Evolutionary conservation across 2,329 filamentous ascomycete species (phyloP), one percentile per base, ranked within the genome.

Genomic region (Colletotrichum sp.): DNA sequence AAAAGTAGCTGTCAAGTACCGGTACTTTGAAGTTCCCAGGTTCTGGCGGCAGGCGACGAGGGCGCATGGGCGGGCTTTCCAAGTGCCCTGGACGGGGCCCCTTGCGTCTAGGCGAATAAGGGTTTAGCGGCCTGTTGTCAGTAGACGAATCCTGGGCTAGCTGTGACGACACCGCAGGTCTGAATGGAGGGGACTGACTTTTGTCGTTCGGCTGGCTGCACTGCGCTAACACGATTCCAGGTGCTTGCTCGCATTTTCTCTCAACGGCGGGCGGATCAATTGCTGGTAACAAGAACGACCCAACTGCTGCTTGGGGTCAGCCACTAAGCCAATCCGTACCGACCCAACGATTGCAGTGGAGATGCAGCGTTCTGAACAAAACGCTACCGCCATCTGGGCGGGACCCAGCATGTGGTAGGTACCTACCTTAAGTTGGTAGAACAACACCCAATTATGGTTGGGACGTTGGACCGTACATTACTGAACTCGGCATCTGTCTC

Each of bases 121-220:
- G 64, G 73, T n/a, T 73, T 76, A 76, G 73, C 59, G 70, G 73
- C 26, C 57, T 68, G 73, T 73, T 76, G 73, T 76, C 73, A 69
- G 34, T 73, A 60, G 64, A 21, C 57, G 62, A 49, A 76, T 65
- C 64, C 63, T 39, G 32, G 73, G 28, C 73, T 71, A 66, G 68
- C 44, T 68, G 73, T 76, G 73, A 76, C 70, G 73, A 76, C 73
- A 76, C 70, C 44, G 24, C 36, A 30, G 72, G 52, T 16, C 63
- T 24, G 36, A 52, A 39, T 64, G 26, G 55, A 74, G 57, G 28
- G 18, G 63, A 63, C 21, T n/a, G 59, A 44, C 28, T 49, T 63
- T 32, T 62, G 59, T 18, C n/a, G 18, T 55, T 55, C 44, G 69
- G 69, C 9, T 39, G 26, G 36, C 62, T 55, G 28, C 15, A 57